A percentile compares a stretch with the other conserved stretches of the same genome.
Evolutionary conservation across 1,139 yeast genomes (phyloP).

Genomic region (Candida sanyaensis): DNA sequence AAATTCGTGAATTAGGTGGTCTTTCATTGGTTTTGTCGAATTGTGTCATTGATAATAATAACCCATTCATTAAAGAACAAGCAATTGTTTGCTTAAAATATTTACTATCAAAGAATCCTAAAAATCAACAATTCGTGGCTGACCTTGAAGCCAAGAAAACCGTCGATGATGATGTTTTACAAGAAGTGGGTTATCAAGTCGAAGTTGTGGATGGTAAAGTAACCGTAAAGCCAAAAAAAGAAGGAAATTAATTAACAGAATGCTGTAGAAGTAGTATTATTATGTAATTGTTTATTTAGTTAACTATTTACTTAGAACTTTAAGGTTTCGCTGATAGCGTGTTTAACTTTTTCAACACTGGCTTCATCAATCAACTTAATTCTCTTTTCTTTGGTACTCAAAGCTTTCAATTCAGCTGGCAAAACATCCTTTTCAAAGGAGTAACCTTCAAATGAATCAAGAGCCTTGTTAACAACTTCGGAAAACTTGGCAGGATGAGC

Average conservation of each 20-base stretch:
- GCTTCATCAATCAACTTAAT: slow-evolving; percentile 74
- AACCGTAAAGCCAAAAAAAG: slow-evolving; percentile 17
- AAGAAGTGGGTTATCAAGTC: slow-evolving; percentile 43
- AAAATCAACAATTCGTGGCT: slow-evolving; percentile 77
- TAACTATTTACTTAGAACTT: slow-evolving; percentile 14
- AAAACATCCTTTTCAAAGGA: slow-evolving; percentile 85
- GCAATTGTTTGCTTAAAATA: slow-evolving; percentile 77
- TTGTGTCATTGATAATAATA: slow-evolving; percentile 83
- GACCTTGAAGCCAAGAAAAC: slow-evolving; percentile 39
- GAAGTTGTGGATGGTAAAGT: slow-evolving; percentile 40
- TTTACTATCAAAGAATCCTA: slow-evolving; percentile 59
- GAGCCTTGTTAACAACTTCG: slow-evolving; percentile 88
- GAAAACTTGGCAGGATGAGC: slow-evolving; percentile 99
- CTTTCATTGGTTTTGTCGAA: slow-evolving; percentile 72
- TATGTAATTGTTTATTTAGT: background rate
- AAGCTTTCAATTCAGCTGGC: slow-evolving; percentile 80
- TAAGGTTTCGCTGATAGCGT: slow-evolving; percentile 71
- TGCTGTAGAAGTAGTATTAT: background rate
- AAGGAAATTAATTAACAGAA: slow-evolving; percentile 2
- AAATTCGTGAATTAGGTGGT: slow-evolving; percentile 65
- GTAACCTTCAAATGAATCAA: slow-evolving; percentile 65
- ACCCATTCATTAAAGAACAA: slow-evolving; percentile 86
- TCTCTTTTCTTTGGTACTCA: slow-evolving; percentile 73
- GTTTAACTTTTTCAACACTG: slow-evolving; percentile 70
- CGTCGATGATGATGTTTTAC: slow-evolving; percentile 34